These are phyloP conservation scores for Paramecium primaurelia DNA, from an alignment of 73 alveolate species.

Conservation along the genomic window DNA sequence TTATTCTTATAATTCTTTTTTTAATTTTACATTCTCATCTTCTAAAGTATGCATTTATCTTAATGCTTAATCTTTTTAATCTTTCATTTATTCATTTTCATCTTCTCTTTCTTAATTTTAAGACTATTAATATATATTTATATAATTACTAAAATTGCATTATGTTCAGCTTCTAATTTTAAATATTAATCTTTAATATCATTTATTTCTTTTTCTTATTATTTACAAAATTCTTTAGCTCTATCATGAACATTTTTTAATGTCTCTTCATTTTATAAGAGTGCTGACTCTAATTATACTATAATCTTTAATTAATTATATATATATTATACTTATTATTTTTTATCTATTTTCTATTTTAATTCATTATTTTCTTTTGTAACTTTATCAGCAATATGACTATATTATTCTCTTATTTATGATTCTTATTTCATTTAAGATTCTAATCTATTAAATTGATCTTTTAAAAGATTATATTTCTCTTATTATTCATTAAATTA, in stretches of 20 bases:
- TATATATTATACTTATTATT: not conserved
- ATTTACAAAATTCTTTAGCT: slow-evolving; percentile 41
- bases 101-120: slow-evolving; percentile 47
- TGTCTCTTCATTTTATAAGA: slow-evolving; percentile 30
- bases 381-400: slow-evolving; percentile 19
- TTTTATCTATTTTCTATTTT: slow-evolving; percentile 14
- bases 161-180: slow-evolving; percentile 39
- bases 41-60: not conserved
- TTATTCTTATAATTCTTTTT: not conserved
- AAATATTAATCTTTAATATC: slow-evolving; percentile 37
- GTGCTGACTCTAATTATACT: not conserved
- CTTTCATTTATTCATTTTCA: slow-evolving; percentile 31
- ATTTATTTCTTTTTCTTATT: slow-evolving; percentile 37
- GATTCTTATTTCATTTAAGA: not conserved
- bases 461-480: not conserved
- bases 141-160: slow-evolving; percentile 10
- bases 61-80: not conserved
- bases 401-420: slow-evolving; percentile 14
- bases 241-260: slow-evolving; percentile 31
- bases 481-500: not conserved
- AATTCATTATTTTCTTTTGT: slow-evolving; percentile 28
- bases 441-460: not conserved
- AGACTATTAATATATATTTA: not conserved
- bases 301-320: not conserved
- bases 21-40: not conserved